These are phyloP conservation scores for Zasmidium cellare DNA, from an alignment of 2,329 filamentous ascomycete genomes.

Conservation along the genomic window DNA sequence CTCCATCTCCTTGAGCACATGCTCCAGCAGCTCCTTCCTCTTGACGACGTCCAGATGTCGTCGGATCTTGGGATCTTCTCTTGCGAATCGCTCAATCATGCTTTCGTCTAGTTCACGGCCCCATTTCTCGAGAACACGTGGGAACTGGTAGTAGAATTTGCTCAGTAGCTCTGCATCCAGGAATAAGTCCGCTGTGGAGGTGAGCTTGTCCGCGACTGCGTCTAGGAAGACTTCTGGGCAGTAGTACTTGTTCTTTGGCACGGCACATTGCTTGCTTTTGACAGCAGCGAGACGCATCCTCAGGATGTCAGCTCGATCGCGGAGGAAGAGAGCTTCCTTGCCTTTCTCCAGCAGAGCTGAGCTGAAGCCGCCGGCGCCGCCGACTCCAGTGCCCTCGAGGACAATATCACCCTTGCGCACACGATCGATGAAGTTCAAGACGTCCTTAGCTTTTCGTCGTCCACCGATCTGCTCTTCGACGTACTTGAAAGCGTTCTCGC, in stretches of 20 bases:
- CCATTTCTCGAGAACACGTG: slow-evolving; percentile 82
- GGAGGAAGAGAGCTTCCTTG: slow-evolving; percentile 89
- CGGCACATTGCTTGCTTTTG: slow-evolving; percentile 85
- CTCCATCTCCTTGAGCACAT: slow-evolving; percentile 95
- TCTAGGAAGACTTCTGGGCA: slow-evolving; percentile 98
- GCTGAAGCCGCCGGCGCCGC: slow-evolving; percentile 91
- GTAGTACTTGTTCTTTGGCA: slow-evolving; percentile 86
- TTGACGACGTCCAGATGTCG: slow-evolving; percentile 88
- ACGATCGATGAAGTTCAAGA: slow-evolving; percentile 87
- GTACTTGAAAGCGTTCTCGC: slow-evolving; percentile 72
- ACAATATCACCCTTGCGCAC: slow-evolving; percentile 81
- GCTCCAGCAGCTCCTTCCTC: slow-evolving; percentile 87
- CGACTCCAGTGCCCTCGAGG: slow-evolving; percentile 76
- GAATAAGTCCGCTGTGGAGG: slow-evolving; percentile 92
- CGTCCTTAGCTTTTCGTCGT: slow-evolving; percentile 81
- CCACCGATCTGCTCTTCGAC: slow-evolving; percentile 80
- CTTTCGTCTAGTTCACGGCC: slow-evolving; percentile 69
- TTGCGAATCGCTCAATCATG: slow-evolving; percentile 85
- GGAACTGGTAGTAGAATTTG: slow-evolving; percentile 97
- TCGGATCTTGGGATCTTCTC: slow-evolving; percentile 87
- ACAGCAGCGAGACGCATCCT: slow-evolving; percentile 86
- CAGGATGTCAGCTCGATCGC: slow-evolving; percentile 85
- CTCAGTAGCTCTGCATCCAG: slow-evolving; percentile 94
- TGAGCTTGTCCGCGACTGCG: slow-evolving; percentile 91
- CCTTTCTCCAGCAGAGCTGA: slow-evolving; percentile 76